Evolutionary conservation across 495 filamentous ascomycete genomes (phyloP), one percentile per base, ranked within the genome.

Genomic region (Penicillium fimorum): DNA sequence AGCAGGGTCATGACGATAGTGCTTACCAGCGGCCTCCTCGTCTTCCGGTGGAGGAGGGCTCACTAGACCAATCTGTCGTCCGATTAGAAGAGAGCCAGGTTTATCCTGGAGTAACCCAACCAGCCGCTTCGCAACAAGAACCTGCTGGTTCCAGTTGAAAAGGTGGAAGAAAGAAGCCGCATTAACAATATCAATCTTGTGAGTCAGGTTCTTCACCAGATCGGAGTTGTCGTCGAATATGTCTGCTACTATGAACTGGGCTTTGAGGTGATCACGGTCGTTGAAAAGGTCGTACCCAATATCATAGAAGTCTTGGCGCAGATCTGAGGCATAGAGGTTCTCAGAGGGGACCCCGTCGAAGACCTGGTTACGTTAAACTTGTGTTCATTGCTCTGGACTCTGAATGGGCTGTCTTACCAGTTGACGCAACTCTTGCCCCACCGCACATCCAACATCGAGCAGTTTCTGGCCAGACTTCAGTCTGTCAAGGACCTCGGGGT

Each of bases 81-180:
- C 83, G 5, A 84, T 55, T 0, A 84, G 58, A 41, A 81, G 59
- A 9, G 72, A 75, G 2, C 79, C 80, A 8, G 67, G 64, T 40
- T 65, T 54, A 3, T 70, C 69, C 25, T 67, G 67, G 12, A 85
- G 64, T 8, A 88, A 66, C 24, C 52, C 58, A 0, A 79, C 64
- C 4, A 87, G 59, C 5, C 70, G 66, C 55, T 76, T 77, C 2
- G 74, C 77, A 9, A 80, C 61, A 0, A 59, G 38, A 9, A 82
- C 63, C 58, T 88, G 85, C 7, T 79, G 65, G 1, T 79, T 73
- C 59, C 70, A 82, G n/a, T 56, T 58, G 53, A 85, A 89, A 7
- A 87, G 70, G 51, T 88, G 84, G 42, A 89, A 79, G 58, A 89
- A 83, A 0, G 76, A 76, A 1, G 70, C 69, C 0, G 78, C 72